Base-by-base conservation (phyloP, 495 filamentous ascomycete species). In the Penicillium canescens region DNA sequence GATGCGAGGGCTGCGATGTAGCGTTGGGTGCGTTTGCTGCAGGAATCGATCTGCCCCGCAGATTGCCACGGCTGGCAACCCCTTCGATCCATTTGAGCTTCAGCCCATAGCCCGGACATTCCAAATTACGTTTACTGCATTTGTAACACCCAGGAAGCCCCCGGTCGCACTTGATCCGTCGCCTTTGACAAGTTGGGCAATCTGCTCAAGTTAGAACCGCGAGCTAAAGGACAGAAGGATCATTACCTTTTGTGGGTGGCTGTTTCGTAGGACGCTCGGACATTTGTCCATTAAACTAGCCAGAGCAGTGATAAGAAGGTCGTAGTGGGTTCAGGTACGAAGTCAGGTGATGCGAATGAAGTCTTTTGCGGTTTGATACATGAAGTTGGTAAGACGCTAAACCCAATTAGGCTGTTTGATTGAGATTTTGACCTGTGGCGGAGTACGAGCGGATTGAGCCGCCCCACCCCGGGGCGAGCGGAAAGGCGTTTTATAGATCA, bases 131-230 rank as follows among this genome's bases (percentile, higher is more conserved):
- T 10, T 69, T 69, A 3, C 28, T 42, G 40, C 63, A 69, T 61
- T 69, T 69, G 11, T 41, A 33, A 38, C 66, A 69, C 13, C 31
- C 40, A 4, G 60, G 58, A 14, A 57, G 42, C 10, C 57, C 52
- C 41, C 61, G 50, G 54, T 83, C 80, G 54, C 80, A 83, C 31
- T 78, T 75, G 11, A 78, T 73, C n/a, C 80, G 75, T 46, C 76
- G 76, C 3, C 65, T 67, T 20, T 76, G 78, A 52, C 80, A 79
- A 60, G 67, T 75, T 42, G 74, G 69, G 50, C 76, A 79, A 50
- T 67, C 63, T 51, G 31, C 2, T 55, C 9, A 20, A 13, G 13
- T 46, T 38, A 38, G 52, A 23, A 26, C 11, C 16, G 21, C 35
- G 26, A n/a, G 16, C 28, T 31, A 31, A 21, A 37, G 5, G n/a